Percentiles rank a stretch among this genome's conserved stretches.
Conservation (phyloP, 768 basidiomycete genomes). For the Strobilomyces echinocephalus region DNA sequence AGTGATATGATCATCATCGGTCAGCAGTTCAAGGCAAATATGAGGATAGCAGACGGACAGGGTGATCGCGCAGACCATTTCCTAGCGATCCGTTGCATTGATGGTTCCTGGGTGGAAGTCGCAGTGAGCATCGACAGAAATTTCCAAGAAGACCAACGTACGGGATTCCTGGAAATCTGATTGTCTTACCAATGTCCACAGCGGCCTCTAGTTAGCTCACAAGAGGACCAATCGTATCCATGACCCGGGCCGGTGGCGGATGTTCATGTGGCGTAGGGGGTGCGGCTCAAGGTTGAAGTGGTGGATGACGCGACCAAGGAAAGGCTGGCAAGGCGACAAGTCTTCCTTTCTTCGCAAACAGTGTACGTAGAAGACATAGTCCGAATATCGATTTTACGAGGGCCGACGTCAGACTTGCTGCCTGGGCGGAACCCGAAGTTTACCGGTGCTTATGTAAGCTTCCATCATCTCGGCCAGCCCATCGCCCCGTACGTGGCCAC, state of each 20-base stretch:
- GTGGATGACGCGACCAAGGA: neutral
- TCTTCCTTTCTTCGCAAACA: constrained; percentile 23
- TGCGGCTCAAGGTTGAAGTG: neutral
- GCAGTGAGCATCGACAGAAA: constrained; percentile 14
- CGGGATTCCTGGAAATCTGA: constrained; percentile 15
- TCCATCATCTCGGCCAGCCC: too few relatives aligned
- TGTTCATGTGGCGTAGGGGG: neutral
- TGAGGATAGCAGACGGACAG: neutral
- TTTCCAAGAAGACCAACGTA: constrained; percentile 9
- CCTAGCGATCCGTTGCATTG: constrained; percentile 13
- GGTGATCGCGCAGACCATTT: neutral
- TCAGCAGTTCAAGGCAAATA: too few relatives aligned
- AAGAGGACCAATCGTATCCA: neutral
- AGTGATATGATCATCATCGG: neutral
- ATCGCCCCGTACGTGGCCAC: too few relatives aligned
- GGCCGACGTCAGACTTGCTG: constrained; percentile 6
- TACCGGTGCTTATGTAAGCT: neutral
- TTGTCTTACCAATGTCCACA: constrained; percentile 6
- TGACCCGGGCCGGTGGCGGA: constrained; percentile 19
- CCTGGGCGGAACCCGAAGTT: neutral
- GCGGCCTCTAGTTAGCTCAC: neutral
- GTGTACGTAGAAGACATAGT: constrained; percentile 5
- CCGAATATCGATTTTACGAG: constrained; percentile 17
- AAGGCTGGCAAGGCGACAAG: constrained; percentile 2
- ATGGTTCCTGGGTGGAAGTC: constrained; percentile 22